Evolutionary conservation across 129 eudicot species (phyloP).

Genomic region (Centrapalus pauciflorus): DNA sequence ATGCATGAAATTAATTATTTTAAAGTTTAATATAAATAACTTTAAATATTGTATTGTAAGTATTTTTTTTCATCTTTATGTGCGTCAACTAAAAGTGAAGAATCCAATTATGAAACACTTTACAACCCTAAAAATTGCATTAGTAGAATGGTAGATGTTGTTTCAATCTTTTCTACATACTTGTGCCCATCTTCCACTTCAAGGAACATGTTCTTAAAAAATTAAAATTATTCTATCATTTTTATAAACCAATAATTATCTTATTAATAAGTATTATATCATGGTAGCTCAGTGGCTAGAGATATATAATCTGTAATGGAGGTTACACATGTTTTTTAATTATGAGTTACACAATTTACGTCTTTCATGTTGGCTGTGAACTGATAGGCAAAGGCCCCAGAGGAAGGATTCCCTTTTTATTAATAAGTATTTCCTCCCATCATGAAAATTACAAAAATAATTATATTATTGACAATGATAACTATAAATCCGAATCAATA

Average conservation of each 20-base stretch:
- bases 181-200: constrained; percentile 41
- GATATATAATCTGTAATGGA: too few relatives aligned
- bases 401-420: too few relatives aligned
- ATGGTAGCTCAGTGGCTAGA: too few relatives aligned
- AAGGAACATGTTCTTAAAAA: constrained; percentile 29
- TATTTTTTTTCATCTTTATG: constrained; percentile 13
- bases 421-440: not conserved
- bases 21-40: not conserved
- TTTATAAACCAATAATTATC: constrained; percentile 13
- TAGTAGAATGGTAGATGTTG: constrained; percentile 25
- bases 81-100: constrained; percentile 35
- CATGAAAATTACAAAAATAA: not conserved
- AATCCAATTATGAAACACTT: constrained; percentile 33
- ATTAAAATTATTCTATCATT: not conserved
- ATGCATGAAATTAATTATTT: constrained; percentile 17
- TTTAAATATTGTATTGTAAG: not conserved
- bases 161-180: constrained; percentile 22
- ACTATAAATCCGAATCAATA: too few relatives aligned
- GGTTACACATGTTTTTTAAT: too few relatives aligned
- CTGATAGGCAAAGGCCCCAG: too few relatives aligned
- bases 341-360: too few relatives aligned
- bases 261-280: too few relatives aligned
- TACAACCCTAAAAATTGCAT: constrained; percentile 33
- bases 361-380: too few relatives aligned
- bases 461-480: too few relatives aligned